Evolutionary conservation across 495 filamentous ascomycete genomes (phyloP), one percentile per base, ranked within the genome.

Genomic region (Astrothelium subdiscretum): DNA sequence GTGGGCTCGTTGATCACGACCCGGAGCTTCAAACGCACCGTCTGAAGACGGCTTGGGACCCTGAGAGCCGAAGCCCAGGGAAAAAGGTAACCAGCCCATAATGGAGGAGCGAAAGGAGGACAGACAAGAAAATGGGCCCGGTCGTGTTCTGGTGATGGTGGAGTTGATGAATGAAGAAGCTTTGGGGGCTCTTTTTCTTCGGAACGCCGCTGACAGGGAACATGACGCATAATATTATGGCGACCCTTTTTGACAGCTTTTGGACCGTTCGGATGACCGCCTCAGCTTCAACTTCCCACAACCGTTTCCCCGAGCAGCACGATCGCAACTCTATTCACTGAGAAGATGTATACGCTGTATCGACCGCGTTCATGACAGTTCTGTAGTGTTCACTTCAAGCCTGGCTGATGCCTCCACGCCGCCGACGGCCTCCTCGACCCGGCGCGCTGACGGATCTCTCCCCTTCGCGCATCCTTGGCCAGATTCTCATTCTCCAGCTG

Each of bases 401-500:
- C 29, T 26, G 48, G 48, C 24, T 54, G 22, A 54, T 54, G 48
- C 48, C 48, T 54, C 80, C 88, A 65, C 84, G 86, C 72, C 85
- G 88, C 63, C 85, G 87, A 67, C 87, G 87, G 58, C 88, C 88
- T 29, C 86, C 85, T 59, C 88, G 87, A 68, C 80, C 90, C 58
- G 89, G 88, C 79, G 85, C 88, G 58, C 83, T 90, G 65, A 80
- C 85, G 67, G 89, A 92, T 70, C 87, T 92, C 59, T 85, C 89
- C 20, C 92, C 92, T 43, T 79, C 90, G 68, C 89, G 86, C 70
- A 91, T 97, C 77, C 77, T 92, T 60, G 82, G 81, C 64, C 94
- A 97, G 76, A 97, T 99, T 73, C 65, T 88, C 67, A 72, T 88
- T 26, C 82, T 99, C n/a, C 94, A 99, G 71, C 70, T 78, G 31